Evolutionary conservation across 805 yeast species (phyloP).

Genomic region (Monosporozyma siamensis): DNA sequence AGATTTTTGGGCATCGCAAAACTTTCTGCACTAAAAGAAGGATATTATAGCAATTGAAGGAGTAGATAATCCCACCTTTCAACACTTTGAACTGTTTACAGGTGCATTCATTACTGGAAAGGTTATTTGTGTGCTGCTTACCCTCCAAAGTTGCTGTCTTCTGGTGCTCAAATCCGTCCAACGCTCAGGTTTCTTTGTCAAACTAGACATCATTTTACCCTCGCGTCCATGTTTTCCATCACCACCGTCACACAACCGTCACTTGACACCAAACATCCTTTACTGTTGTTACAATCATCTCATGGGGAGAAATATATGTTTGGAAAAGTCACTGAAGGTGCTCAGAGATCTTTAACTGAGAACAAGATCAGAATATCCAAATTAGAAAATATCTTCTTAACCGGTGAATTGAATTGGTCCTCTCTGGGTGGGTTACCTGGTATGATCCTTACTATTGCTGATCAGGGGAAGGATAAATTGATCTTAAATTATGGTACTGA

Average conservation of each 20-base stretch:
- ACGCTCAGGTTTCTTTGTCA: not conserved
- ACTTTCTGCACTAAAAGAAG: too few relatives aligned
- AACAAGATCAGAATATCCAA: conserved; percentile 48
- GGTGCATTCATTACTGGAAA: too few relatives aligned
- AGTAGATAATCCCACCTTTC: too few relatives aligned
- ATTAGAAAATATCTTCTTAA: conserved; percentile 56
- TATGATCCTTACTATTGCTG: conserved; percentile 68
- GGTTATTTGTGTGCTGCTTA: too few relatives aligned
- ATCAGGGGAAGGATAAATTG: conserved; percentile 55
- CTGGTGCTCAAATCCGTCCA: too few relatives aligned
- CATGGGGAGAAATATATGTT: conserved; percentile 45
- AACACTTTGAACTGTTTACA: too few relatives aligned
- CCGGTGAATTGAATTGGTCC: conserved; percentile 72
- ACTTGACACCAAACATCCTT: conserved; percentile 49
- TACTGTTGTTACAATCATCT: conserved; percentile 37
- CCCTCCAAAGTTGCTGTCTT: not conserved
- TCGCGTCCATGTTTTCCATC: conserved; percentile 38
- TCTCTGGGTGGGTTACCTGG: conserved; percentile 93
- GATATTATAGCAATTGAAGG: too few relatives aligned
- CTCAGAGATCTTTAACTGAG: conserved; percentile 66
- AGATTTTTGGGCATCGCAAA: too few relatives aligned
- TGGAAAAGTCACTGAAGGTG: conserved; percentile 80
- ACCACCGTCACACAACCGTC: conserved; percentile 53
- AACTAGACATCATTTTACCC: not conserved
- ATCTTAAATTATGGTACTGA: conserved; percentile 46